Evolutionary conservation across 2,329 filamentous ascomycete species (phyloP).

Genomic region (Neocucurbitaria cava): DNA sequence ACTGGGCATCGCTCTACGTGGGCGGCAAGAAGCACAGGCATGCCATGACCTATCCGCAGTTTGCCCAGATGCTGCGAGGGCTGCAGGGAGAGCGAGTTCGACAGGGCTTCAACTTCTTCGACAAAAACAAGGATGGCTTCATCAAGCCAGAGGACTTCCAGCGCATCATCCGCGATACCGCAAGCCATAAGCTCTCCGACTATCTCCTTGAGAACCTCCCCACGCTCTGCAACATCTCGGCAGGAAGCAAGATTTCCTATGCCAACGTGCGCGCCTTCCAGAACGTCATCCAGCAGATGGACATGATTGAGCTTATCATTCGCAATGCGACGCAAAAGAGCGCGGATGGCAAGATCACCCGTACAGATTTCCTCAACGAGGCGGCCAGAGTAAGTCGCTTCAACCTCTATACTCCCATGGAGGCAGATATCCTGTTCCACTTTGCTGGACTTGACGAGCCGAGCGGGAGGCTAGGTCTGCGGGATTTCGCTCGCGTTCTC

Average conservation of each 20-base stretch:
- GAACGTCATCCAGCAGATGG: conserved; percentile 98
- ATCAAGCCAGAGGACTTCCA: conserved; percentile 96
- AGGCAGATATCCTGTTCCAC: conserved; percentile 98
- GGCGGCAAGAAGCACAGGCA: conserved; percentile 87
- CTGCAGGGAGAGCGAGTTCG: conserved; percentile 94
- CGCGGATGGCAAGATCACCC: conserved; percentile 88
- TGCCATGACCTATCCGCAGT: conserved; percentile 92
- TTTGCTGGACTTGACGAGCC: conserved; percentile 93
- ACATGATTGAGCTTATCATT: conserved; percentile 92
- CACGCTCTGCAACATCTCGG: conserved; percentile 92
- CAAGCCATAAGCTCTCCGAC: conserved; percentile 95
- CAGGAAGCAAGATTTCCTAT: conserved; percentile 93
- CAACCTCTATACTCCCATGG: conserved; percentile 97
- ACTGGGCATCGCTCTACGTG: conserved; percentile 95
- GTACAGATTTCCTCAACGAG: conserved; percentile 92
- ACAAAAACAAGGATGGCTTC: conserved; percentile 90
- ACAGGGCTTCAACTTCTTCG: conserved; percentile 91
- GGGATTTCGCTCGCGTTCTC: conserved; percentile 92
- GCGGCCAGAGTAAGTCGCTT: conserved; percentile 90
- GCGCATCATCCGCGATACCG: conserved; percentile 92
- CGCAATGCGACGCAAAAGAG: conserved; percentile 85
- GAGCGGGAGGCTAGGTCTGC: conserved; percentile 80
- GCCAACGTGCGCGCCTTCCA: conserved; percentile 97
- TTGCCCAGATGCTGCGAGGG: conserved; percentile 96
- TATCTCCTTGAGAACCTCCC: conserved; percentile 90